Percentiles rank a stretch among this genome's conserved stretches.
These are phyloP conservation scores for Acanthamoeba royreba DNA, from an alignment of 208 protist species.

Conservation along the genomic window DNA sequence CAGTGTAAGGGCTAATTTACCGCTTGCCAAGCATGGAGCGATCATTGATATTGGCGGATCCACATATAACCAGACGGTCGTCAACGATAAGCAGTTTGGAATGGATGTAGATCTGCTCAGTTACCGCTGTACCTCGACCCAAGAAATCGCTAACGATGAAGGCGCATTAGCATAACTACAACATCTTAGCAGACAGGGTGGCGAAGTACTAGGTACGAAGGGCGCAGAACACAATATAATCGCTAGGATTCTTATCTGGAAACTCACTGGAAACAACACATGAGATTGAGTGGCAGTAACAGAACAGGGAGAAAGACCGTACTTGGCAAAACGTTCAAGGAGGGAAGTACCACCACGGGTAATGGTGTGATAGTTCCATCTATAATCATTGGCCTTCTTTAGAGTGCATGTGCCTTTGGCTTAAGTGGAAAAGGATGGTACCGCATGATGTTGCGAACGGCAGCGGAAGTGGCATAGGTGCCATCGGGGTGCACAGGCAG, in stretches of 20 bases:
- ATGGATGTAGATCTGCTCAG: conserved; percentile 70
- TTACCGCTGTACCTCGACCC: conserved; percentile 15
- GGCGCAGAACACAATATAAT: conserved; percentile 13
- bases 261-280: background rate
- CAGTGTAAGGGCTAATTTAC: background rate
- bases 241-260: background rate
- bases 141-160: background rate
- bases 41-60: conserved; percentile 73
- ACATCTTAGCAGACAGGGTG: background rate
- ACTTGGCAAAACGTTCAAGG: conserved; percentile 23
- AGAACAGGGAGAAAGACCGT: background rate
- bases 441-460: conserved; percentile 64
- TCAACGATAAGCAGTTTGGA: conserved; percentile 71
- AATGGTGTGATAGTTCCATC: conserved; percentile 69
- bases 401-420: too few species aligned
- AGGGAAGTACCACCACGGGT: conserved; percentile 47
- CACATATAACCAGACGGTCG: conserved; percentile 61
- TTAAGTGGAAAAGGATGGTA: background rate
- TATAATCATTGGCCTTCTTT: background rate
- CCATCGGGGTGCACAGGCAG: conserved; percentile 59
- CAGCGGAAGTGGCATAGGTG: background rate
- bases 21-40: conserved; percentile 45
- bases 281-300: background rate
- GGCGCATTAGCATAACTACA: background rate
- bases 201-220: background rate